Conservation (phyloP, 1,284 basidiomycete species). For the Cronartium quercuum region DNA sequence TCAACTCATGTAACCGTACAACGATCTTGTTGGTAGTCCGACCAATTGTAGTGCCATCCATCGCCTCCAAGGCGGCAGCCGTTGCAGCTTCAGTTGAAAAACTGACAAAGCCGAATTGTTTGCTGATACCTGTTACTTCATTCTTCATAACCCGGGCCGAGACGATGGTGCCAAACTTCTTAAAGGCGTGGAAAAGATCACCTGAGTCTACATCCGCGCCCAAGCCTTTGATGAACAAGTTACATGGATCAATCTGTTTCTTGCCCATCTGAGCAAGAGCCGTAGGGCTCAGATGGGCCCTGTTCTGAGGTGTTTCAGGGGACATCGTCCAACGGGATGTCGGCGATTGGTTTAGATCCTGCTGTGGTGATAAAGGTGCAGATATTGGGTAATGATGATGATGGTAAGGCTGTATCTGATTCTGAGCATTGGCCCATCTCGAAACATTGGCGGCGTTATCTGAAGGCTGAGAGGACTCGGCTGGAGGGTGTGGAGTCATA, state of each 20-base stretch:
- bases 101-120: slow-evolving; percentile 93
- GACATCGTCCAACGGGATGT: slow-evolving; percentile 53
- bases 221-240: slow-evolving; percentile 74
- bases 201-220: slow-evolving; percentile 77
- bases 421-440: slow-evolving; percentile 44
- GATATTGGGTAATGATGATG: slow-evolving; percentile 57
- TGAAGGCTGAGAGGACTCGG: neutral
- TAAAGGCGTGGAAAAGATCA: slow-evolving; percentile 69
- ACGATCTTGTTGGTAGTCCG: slow-evolving; percentile 62
- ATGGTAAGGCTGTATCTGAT: slow-evolving; percentile 51
- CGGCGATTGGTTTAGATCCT: slow-evolving; percentile 44
- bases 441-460: slow-evolving; percentile 37
- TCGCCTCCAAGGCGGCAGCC: slow-evolving; percentile 62
- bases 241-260: slow-evolving; percentile 82
- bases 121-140: slow-evolving; percentile 64
- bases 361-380: slow-evolving; percentile 51
- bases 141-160: slow-evolving; percentile 92
- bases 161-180: slow-evolving; percentile 46
- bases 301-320: slow-evolving; percentile 75
- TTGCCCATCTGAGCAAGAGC: slow-evolving; percentile 71
- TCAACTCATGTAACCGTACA: slow-evolving; percentile 81
- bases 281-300: slow-evolving; percentile 64
- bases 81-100: slow-evolving; percentile 56
- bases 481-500: neutral
- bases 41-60: slow-evolving; percentile 69